Evolutionary conservation across 2,329 filamentous ascomycete species (phyloP), one percentile per base, ranked within the genome.

Genomic region (Sporothrix mexicana): DNA sequence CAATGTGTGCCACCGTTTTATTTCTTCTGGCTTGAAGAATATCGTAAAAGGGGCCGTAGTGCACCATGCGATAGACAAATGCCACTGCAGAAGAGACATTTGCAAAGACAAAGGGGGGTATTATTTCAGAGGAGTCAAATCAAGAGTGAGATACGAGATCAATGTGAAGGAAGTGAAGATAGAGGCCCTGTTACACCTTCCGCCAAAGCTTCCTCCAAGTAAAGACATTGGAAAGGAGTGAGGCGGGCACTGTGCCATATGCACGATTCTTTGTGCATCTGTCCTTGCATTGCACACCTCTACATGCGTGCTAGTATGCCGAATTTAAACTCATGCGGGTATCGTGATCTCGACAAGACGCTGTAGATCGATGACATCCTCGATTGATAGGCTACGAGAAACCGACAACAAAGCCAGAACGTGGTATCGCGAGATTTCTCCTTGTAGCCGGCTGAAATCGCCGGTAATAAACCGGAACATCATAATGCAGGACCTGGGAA

Each of bases 341-440:
- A 66, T 43, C 41, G 41, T 66, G 61, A 43, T 45, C n/a, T 43
- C 8, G 23, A 8, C 12, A 47, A 47, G 20, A 47, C 47, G 61
- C n/a, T 25, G 41, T 15, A 51, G 64, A 68, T 68, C 45, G 25
- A 66, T 15, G 41, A 41, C 61, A 66, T 66, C 47, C 61, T 66
- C 12, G 61, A 47, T 66, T 47, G 61, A 68, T 68, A 68, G 64
- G 64, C 64, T 68, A 45, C 30, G 25, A n/a, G 13, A 51, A 17
- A 68, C 47, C 64, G 64, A 53, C 45, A n/a, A 53, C 9, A 10
- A 10, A 10, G n/a, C n/a, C 55, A 23, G 61, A 43, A 61, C 12
- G 20, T 47, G 41, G n/a, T 43, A 66, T 47, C 61, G 36, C 41
- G n/a, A 25, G 61, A 53, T 68, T 68, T 53, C 64, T 53, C 64